Evolutionary conservation across 306 rosid genomes (phyloP).

Genomic region (Sesbania bispinosa): DNA sequence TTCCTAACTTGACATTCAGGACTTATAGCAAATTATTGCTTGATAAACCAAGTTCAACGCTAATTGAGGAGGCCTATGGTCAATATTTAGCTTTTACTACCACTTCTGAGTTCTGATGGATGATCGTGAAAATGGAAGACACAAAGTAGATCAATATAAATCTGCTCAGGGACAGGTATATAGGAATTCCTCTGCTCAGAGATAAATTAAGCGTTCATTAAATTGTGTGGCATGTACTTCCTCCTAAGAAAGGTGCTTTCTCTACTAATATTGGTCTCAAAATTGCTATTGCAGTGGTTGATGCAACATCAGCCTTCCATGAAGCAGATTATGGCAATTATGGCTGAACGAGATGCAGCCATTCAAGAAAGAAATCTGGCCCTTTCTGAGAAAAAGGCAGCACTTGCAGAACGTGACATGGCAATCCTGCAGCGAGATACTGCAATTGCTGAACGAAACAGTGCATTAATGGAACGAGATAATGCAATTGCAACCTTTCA

Average conservation of each 20-base stretch:
- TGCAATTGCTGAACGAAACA: conserved; percentile 85
- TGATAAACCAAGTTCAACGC: conserved; percentile 15
- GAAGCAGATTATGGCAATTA: conserved; percentile 92
- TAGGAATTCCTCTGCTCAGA: no score
- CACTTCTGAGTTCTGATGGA: no score
- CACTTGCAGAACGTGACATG: conserved; percentile 87
- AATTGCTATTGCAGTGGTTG: conserved; percentile 72
- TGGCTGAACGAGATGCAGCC: no score
- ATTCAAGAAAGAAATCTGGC: no score
- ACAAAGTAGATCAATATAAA: no score
- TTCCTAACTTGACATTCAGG: conserved; percentile 33
- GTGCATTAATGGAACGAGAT: conserved; percentile 77
- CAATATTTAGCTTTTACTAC: no score
- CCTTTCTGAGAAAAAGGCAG: conserved; percentile 86
- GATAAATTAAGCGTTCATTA: no score
- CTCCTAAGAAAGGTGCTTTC: no score
- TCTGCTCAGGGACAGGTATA: no score
- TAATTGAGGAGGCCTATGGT: conserved; percentile 27
- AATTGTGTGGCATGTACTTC: no score
- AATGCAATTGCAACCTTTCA: conserved; percentile 87
- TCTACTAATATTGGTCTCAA: neutral
- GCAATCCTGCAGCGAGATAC: conserved; percentile 86
- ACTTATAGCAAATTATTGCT: conserved; percentile 19
- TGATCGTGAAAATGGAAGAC: no score
- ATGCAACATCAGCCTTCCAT: conserved; percentile 94